Conservation (phyloP, 129 eudicot genomes). For the Pulicaria dysenterica region DNA sequence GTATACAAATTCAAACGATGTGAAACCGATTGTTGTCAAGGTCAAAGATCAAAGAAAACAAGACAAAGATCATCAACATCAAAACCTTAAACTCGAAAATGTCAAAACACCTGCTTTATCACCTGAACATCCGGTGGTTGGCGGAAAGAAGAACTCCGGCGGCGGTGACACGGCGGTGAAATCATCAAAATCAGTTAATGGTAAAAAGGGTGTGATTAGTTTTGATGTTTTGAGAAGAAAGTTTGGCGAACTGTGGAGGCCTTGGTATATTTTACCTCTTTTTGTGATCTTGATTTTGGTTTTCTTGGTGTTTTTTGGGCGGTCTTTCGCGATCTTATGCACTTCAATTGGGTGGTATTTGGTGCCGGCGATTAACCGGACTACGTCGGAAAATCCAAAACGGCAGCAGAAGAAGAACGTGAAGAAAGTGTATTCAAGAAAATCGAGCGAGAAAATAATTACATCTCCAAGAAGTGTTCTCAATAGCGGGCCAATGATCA, state of each 20-base stretch:
- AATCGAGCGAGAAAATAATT: slow-evolving; percentile 25
- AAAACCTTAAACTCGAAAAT: slow-evolving; percentile 12
- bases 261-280: slow-evolving; percentile 46
- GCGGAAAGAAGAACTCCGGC: not conserved
- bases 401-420: slow-evolving; percentile 22
- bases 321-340: slow-evolving; percentile 54
- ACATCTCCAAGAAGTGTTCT: slow-evolving; percentile 38
- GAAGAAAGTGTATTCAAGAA: slow-evolving; percentile 44
- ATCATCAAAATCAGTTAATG: not conserved
- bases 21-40: slow-evolving; percentile 44
- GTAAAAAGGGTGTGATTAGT: slow-evolving; percentile 6
- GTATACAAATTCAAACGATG: slow-evolving; percentile 31
- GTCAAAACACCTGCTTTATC: slow-evolving; percentile 13
- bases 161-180: slow-evolving; percentile 4
- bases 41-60: slow-evolving; percentile 35
- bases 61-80: slow-evolving; percentile 19
- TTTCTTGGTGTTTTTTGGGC: slow-evolving; percentile 48
- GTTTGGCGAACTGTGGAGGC: slow-evolving; percentile 45
- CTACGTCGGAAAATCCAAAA: slow-evolving; percentile 8
- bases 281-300: slow-evolving; percentile 49
- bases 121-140: slow-evolving; percentile 10
- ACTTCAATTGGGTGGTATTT: slow-evolving; percentile 59
- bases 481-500: slow-evolving; percentile 12
- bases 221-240: slow-evolving; percentile 26
- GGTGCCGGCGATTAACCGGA: slow-evolving; percentile 37